These are phyloP conservation scores for Russula compacta DNA, from an alignment of 768 basidiomycete species.

Conservation along the genomic window DNA sequence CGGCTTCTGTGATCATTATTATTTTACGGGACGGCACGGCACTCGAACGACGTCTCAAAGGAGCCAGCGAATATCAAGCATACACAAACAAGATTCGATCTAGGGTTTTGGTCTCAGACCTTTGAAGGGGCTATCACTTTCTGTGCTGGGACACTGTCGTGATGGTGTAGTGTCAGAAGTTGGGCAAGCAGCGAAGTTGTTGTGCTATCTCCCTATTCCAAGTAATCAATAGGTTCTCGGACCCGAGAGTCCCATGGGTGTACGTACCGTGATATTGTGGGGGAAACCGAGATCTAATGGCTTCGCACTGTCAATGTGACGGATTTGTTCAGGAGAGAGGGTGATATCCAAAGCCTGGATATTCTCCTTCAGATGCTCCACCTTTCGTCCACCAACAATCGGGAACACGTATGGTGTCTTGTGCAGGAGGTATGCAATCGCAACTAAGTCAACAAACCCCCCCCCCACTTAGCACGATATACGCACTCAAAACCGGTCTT, in stretches of 20 bases:
- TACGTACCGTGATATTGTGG: conserved; percentile 26
- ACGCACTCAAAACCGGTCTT: too few species aligned
- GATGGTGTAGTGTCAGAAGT: not conserved
- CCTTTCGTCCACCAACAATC: conserved; percentile 42
- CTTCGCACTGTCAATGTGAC: conserved; percentile 34
- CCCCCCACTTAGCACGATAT: not conserved
- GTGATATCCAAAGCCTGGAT: conserved; percentile 41
- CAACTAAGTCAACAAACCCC: conserved; percentile 30
- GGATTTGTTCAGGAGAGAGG: conserved; percentile 38
- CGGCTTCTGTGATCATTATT: too few species aligned
- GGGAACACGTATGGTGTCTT: conserved; percentile 47
- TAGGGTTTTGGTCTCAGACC: not conserved
- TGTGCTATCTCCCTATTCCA: not conserved
- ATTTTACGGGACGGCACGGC: too few species aligned
- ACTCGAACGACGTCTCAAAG: too few species aligned
- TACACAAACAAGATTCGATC: not conserved
- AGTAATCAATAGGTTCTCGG: not conserved
- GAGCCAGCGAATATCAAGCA: not conserved
- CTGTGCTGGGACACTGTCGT: not conserved
- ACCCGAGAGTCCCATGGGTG: not conserved
- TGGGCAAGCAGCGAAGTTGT: not conserved
- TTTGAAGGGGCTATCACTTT: not conserved
- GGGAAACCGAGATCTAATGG: conserved; percentile 44
- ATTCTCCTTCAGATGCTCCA: conserved; percentile 43
- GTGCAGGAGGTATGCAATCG: conserved; percentile 47